These are phyloP conservation scores for Saccharomyces kudriavzevii DNA, from an alignment of 805 yeast genomes.

Conservation along the genomic window DNA sequence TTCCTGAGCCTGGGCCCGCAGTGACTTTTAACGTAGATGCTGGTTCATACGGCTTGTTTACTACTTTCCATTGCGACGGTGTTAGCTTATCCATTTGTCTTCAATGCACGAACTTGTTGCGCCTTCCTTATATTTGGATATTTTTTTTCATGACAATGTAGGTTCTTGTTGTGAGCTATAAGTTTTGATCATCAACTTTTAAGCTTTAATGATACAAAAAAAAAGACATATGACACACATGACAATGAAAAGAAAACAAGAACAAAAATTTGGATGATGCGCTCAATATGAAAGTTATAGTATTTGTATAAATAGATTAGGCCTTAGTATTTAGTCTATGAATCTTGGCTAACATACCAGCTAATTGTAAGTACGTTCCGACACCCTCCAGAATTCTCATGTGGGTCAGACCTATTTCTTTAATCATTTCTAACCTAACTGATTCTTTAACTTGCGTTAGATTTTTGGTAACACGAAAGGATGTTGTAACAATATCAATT, in stretches of 20 bases:
- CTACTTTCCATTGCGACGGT: conserved; percentile 39
- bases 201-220: background rate
- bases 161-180: background rate
- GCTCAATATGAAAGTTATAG: background rate
- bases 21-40: conserved; percentile 41
- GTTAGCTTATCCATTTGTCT: conserved; percentile 28
- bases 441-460: conserved; percentile 61
- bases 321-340: conserved; percentile 14
- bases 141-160: background rate
- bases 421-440: conserved; percentile 64
- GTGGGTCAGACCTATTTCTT: conserved; percentile 84
- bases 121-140: background rate
- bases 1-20: conserved; percentile 75
- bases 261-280: background rate
- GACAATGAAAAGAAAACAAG: background rate
- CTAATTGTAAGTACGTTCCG: conserved; percentile 73
- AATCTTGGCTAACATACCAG: conserved; percentile 67
- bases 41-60: conserved; percentile 34
- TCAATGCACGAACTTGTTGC: background rate
- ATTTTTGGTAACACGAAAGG: conserved; percentile 80
- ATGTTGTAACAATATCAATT: conserved; percentile 83
- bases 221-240: background rate
- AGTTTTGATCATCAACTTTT: background rate
- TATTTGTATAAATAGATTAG: background rate
- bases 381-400: conserved; percentile 93